Base-by-base conservation (phyloP, 192 early-diverging fungal species). In the Backusella macrospora region DNA sequence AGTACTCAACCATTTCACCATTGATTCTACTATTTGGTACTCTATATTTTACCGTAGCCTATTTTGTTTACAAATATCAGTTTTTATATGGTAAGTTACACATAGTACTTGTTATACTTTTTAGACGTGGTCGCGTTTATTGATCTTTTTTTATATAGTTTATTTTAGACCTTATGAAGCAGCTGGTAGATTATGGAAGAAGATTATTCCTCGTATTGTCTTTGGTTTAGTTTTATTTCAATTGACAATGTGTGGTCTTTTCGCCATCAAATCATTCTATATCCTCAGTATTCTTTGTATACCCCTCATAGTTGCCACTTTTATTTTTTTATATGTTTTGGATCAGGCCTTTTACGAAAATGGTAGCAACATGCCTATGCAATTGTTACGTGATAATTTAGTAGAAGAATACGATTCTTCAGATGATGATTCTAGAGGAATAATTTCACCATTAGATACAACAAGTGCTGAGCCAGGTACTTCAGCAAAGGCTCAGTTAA, bases 41-140 rank as follows among this genome's bases (percentile, higher is more conserved):
- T 4, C 62, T 91, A 4, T 94, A 91, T 75, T 93, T 88, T 76
- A 78, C 79, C 12, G 72, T 92, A 10, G 86, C 84, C 0, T 92
- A 88, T 42, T 66, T 92, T n/a, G 87, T 89, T 10, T 90, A 85
- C 85, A 93, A 93, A 78, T 94, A 94, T 72, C 85, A 89, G 64
- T 76, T 93, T 9, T 83, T 93, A 23, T 92, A 92, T 83, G 83
- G 82, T 83, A 81, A 38, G 72, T 55, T 8, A 23, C 52, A 26
- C 52, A n/a, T n/a, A 9, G 4, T 48, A 5, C n/a, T n/a, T 49
- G 16, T 48, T 18, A n/a, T 16, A 16, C 15, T 47, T 48, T 43
- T 43, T 43, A 43, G 42, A 10, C 4, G 10, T 43, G 42, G 42
- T 43, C 1, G 42, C 18, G 26, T 4, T 23, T 59, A 59, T 59